These are phyloP conservation scores for Aurantiochytrium sp. DNA, from an alignment of 108 stramenopile species.

Conservation along the genomic window DNA sequence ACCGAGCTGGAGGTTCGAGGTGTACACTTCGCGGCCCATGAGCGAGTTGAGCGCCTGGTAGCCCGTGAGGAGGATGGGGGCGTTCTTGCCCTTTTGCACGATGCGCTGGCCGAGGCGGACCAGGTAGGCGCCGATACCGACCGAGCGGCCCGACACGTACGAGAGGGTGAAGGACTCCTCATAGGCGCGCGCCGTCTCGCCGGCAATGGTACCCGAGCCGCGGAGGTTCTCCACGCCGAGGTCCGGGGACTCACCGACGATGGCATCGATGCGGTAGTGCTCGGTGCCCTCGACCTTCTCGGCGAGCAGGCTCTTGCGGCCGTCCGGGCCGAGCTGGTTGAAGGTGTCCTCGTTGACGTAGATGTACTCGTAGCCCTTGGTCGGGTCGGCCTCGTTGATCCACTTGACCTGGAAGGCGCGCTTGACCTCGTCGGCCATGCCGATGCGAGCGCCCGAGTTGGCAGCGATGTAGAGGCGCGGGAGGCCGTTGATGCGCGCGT, in stretches of 20 bases:
- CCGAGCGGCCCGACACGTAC: constrained; percentile 83
- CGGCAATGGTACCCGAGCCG: constrained; percentile 95
- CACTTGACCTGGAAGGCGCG: constrained; percentile 86
- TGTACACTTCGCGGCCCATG: constrained; percentile 96
- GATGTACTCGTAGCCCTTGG: constrained; percentile 89
- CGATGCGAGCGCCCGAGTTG: constrained; percentile 93
- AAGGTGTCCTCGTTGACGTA: constrained; percentile 86
- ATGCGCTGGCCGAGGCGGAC: constrained; percentile 94
- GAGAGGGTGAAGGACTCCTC: constrained; percentile 95
- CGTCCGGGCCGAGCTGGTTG: constrained; percentile 49
- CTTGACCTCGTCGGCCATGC: constrained; percentile 90
- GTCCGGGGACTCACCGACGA: constrained; percentile 93
- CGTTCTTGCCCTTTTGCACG: constrained; percentile 85
- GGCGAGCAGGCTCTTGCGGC: not conserved
- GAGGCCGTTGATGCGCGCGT: constrained; percentile 75
- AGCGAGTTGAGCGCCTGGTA: constrained; percentile 98
- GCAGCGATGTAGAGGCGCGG: constrained; percentile 76
- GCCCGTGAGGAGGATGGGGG: constrained; percentile 97
- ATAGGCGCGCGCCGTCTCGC: constrained; percentile 93
- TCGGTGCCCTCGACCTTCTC: constrained; percentile 12
- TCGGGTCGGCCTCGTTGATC: constrained; percentile 82
- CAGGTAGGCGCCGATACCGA: constrained; percentile 99
- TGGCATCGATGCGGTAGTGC: constrained; percentile 44
- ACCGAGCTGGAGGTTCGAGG: constrained; percentile 97
- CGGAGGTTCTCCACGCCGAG: constrained; percentile 98